Evolutionary conservation across 1,284 basidiomycete species (phyloP).

Genomic region (Melampsora larici-populina): DNA sequence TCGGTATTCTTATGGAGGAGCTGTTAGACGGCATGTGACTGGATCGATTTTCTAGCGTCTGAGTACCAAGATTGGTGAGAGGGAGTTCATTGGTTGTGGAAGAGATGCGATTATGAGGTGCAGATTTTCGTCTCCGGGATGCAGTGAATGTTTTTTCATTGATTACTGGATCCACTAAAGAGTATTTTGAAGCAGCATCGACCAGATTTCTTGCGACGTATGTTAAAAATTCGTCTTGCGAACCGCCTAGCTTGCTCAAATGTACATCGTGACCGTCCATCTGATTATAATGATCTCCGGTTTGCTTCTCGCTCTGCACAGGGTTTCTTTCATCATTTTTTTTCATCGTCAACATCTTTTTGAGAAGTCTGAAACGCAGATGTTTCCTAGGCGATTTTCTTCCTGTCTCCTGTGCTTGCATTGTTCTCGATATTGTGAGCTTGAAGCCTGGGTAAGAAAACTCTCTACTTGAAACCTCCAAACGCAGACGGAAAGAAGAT

Average conservation of each 20-base stretch:
- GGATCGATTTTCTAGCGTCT: neutral
- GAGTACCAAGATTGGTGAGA: neutral
- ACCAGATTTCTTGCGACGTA: neutral
- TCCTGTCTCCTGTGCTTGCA: neutral
- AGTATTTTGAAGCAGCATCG: neutral
- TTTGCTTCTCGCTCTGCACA: neutral
- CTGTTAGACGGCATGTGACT: neutral
- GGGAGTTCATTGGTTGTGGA: no score
- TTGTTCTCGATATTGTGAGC: neutral
- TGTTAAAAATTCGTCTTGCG: conserved; percentile 2
- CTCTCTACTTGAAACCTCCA: no score
- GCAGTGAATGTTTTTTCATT: neutral
- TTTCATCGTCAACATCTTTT: neutral
- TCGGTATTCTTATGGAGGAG: neutral
- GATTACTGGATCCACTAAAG: neutral
- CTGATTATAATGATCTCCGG: neutral
- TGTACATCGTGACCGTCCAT: conserved; percentile 2
- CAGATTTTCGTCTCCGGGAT: no score
- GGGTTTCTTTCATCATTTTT: neutral
- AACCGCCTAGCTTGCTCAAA: neutral
- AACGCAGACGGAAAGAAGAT: no score
- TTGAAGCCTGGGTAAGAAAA: no score
- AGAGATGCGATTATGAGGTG: no score
- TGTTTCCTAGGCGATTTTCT: neutral
- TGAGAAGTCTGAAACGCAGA: neutral